A percentile compares a stretch with the other conserved stretches of the same genome.
phyloP scores from a whole-genome alignment of 495 filamentous ascomycete species.

The Hypomontagnella submonticulosa region DNA sequence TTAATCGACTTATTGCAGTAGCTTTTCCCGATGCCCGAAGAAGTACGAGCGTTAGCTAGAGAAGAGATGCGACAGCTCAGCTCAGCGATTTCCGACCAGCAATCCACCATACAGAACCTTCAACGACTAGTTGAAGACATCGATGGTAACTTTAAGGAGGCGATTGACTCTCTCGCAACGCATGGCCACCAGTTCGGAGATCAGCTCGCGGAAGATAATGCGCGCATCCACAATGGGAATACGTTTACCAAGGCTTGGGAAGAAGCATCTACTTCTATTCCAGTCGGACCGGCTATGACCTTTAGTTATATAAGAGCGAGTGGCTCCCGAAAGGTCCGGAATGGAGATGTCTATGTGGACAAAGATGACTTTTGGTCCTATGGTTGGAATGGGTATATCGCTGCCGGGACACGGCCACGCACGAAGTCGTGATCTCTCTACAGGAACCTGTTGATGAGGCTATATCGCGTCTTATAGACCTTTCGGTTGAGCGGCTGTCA shows the following conservation, averaged over 20 bases:
- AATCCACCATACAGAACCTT: background rate
- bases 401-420: too few species aligned
- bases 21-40: conserved; percentile 11
- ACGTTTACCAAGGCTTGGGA: conserved; percentile 4
- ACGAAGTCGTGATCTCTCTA: too few species aligned
- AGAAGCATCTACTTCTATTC: background rate
- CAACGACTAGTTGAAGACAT: background rate
- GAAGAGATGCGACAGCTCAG: conserved; percentile 7
- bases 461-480: too few species aligned
- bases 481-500: too few species aligned
- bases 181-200: background rate
- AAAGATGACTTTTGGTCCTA: conserved; percentile 16
- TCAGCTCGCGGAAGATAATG: background rate
- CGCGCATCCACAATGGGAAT: conserved; percentile 7
- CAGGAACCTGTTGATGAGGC: too few species aligned
- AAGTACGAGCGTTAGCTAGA: background rate
- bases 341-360: conserved; percentile 16
- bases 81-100: background rate
- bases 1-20: conserved; percentile 14
- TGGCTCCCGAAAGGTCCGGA: conserved; percentile 3
- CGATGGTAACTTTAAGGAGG: conserved; percentile 3
- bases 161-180: conserved; percentile 1
- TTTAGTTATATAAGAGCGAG: conserved; percentile 8
- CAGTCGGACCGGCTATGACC: conserved; percentile 8
- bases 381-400: too few species aligned